Evolutionary conservation across 2,329 filamentous ascomycete genomes (phyloP).

Genomic region (Lecanicillium sp.): DNA sequence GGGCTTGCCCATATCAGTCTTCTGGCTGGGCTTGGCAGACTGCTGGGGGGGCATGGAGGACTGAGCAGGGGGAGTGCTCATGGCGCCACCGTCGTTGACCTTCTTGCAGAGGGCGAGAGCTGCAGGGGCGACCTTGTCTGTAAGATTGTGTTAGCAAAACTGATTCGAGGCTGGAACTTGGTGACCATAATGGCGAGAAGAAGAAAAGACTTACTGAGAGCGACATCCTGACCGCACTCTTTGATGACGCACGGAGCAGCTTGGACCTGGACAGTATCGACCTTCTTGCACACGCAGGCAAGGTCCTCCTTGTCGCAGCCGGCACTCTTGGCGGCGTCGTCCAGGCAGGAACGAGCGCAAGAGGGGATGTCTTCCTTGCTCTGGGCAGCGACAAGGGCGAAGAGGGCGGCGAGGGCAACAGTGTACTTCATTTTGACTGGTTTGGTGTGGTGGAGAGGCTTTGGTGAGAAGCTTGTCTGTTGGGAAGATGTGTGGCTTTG

Average conservation of each 20-base stretch:
- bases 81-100: slow-evolving; percentile 4
- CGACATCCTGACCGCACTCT: slow-evolving; percentile 27
- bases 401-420: slow-evolving; percentile 22
- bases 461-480: no score
- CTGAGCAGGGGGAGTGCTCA: slow-evolving; percentile 1
- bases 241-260: slow-evolving; percentile 28
- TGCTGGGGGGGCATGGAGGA: slow-evolving; percentile 5
- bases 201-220: slow-evolving; percentile 26
- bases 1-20: slow-evolving; percentile 4
- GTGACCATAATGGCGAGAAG: not conserved
- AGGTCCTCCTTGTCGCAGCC: slow-evolving; percentile 24
- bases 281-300: slow-evolving; percentile 26
- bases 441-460: no score
- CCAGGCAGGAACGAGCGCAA: slow-evolving; percentile 30
- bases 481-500: no score
- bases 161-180: not conserved
- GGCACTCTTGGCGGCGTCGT: slow-evolving; percentile 20
- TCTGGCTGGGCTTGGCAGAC: slow-evolving; percentile 1
- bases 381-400: slow-evolving; percentile 27
- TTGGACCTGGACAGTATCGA: slow-evolving; percentile 20
- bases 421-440: slow-evolving; percentile 31
- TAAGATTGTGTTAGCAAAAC: slow-evolving; percentile 11
- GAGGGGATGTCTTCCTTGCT: slow-evolving; percentile 24
- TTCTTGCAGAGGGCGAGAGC: slow-evolving; percentile 25
- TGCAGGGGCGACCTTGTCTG: slow-evolving; percentile 32